Evolutionary conservation across 345 rosid genomes (phyloP), one percentile per base, ranked within the genome.

Genomic region (Populus simonii): DNA sequence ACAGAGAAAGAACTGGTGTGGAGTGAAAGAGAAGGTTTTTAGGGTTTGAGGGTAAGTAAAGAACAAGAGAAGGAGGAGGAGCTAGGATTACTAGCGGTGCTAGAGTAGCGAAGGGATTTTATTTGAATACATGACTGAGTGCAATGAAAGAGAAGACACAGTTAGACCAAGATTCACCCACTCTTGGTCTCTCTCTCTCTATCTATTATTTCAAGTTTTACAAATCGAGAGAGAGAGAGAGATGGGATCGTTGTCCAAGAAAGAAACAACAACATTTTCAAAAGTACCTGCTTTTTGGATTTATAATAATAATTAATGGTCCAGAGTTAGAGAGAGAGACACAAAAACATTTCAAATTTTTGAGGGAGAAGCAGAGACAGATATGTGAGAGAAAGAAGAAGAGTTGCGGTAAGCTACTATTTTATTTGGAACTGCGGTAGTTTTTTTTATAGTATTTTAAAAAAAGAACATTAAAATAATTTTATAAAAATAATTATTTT

Each of bases 171-270:
- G 45, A 41, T 41, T 7, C 11, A 41, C 45, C 0, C 45, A 41
- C 11, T 2, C 45, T 11, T 10, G 13, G 3, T 9, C 61, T 55
- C 57, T 51, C 57, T 43, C 47, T 49, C 55, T 51, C 57, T 51
- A 0, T 51, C 59, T 51, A 9, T 59, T 61, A 20, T 49, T 57
- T 25, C 17, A 29, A 31, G 61, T 38, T 43, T 67, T 27, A 36
- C 53, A 68, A 17, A 31, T 43, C 51, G 27, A 33, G 53, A 33
- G 49, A 11, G 33, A 68, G 75, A 66, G 68, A 47, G 66, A 81
- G 55, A 23, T 31, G 38, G 81, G 79, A 29, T 33, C 78, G 69
- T 29, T 45, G 73, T 67, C 72, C 88, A 47, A 83, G 84, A 77
- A 72, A 57, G 63, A 57, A n/a, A n/a, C 29, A 9, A 8, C 12